phyloP scores from a whole-genome alignment of 2,329 filamentous ascomycete species.

The Cordyceps fumosorosea region DNA sequence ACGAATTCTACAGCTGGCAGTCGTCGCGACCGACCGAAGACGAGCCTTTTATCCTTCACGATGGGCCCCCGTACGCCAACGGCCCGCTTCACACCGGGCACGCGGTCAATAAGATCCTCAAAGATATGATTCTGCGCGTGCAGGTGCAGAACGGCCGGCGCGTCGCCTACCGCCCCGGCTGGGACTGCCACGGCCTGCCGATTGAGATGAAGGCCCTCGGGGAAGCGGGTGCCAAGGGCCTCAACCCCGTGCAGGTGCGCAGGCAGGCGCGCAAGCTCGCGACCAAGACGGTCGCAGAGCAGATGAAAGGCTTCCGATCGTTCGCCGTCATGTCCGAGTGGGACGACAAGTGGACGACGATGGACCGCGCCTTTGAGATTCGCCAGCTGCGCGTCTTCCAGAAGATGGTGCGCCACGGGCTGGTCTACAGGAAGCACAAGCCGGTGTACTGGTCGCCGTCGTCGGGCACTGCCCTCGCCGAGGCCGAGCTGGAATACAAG shows the following conservation, averaged over 20 bases:
- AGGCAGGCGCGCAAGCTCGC: conserved; percentile 60
- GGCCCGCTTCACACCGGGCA: conserved; percentile 87
- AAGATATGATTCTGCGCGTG: conserved; percentile 83
- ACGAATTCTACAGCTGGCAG: conserved; percentile 90
- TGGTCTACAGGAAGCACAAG: conserved; percentile 73
- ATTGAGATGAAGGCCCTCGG: conserved; percentile 94
- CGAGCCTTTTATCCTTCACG: conserved; percentile 73
- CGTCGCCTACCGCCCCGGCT: conserved; percentile 81
- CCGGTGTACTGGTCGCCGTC: conserved; percentile 85
- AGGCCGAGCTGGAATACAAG: conserved; percentile 79
- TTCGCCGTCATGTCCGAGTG: conserved; percentile 79
- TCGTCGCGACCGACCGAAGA: conserved; percentile 46
- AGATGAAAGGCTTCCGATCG: conserved; percentile 66
- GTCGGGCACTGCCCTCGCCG: conserved; percentile 70
- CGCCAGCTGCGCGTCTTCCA: conserved; percentile 70
- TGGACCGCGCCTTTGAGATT: conserved; percentile 69
- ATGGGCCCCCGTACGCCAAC: conserved; percentile 96
- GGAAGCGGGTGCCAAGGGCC: conserved; percentile 33
- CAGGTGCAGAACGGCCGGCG: conserved; percentile 66
- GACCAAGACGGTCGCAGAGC: conserved; percentile 58
- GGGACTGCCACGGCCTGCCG: conserved; percentile 96
- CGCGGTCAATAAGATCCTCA: conserved; percentile 92
- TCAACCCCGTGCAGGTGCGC: conserved; percentile 54
- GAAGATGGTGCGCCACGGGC: conserved; percentile 62
- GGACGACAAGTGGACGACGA: conserved; percentile 69